Evolutionary conservation across 75 land plant species (phyloP), one percentile per base, ranked within the genome.

Genomic region (Pinus taeda): DNA sequence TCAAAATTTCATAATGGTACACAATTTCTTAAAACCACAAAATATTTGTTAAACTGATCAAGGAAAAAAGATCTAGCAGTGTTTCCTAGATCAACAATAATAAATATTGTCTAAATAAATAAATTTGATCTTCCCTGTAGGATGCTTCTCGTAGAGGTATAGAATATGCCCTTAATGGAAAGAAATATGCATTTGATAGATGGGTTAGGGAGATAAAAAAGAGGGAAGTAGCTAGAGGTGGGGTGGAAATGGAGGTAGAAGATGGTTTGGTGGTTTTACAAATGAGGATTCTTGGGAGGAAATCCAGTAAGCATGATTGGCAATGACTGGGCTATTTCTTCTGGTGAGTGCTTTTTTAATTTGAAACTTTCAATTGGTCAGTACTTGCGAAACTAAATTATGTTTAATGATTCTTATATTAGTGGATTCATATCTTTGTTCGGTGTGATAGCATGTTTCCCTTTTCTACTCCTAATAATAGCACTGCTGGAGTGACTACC

Each of bases 81-180:
- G 2, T 18, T 9, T 33, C 71, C 71, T 17, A 3, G 33, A 30
- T 30, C 39, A 6, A 20, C 21, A 37, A 67, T 17, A 39, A 67
- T 74, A 58, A 3, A 74, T 57, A 11, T 74, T 29, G 53, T 49
- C 77, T 76, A 15, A 30, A 30, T 30, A 30, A 13, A 13, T 59
- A 62, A 22, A 59, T 72, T 36, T 72, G 22, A 12, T 76, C 6
- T 63, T 30, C 22, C 29, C 18, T 76, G 59, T 83, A 93, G 91
- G 97, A 94, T 78, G 82, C 91, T 73, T 94, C 94, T 57, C 85
- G 86, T 60, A 94, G 92, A 76, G 97, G 94, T 30, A 75, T 94
- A 76, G 94, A 94, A 82, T 63, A 85, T 70, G 94, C 97, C n/a
- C 88, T 94, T 33, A 94, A 92, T 74, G 94, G 84, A 75, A 94